Evolutionary conservation across 768 basidiomycete species (phyloP).

Genomic region (Austroboletus eburneus): DNA sequence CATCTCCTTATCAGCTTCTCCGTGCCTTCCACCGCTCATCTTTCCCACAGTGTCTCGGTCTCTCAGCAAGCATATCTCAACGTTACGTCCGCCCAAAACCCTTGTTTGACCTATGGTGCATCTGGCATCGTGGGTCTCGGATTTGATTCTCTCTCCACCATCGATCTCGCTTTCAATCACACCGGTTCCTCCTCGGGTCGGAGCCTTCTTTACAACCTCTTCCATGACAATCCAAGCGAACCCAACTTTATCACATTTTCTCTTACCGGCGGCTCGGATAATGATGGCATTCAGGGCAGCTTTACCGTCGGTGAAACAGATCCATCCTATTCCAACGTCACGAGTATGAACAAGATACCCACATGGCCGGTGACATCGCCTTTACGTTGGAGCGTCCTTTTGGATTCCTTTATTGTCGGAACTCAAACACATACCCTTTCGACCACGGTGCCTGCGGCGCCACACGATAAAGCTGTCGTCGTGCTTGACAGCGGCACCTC

Average conservation of each 20-base stretch:
- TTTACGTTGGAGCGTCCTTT: constrained; percentile 68
- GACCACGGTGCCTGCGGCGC: constrained; percentile 52
- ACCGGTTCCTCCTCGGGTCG: constrained; percentile 60
- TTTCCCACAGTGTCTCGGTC: constrained; percentile 48
- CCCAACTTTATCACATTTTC: constrained; percentile 82
- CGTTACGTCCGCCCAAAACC: constrained; percentile 60
- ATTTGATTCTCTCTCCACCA: constrained; percentile 69
- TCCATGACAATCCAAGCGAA: constrained; percentile 59
- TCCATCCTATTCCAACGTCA: constrained; percentile 55
- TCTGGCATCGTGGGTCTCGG: constrained; percentile 73
- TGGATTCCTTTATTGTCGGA: constrained; percentile 69
- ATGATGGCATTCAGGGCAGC: constrained; percentile 56
- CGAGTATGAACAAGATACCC: constrained; percentile 54
- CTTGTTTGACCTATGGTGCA: constrained; percentile 68
- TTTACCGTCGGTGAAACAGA: constrained; percentile 77
- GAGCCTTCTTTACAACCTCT: constrained; percentile 72
- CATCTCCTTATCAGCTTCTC: constrained; percentile 15
- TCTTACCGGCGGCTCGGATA: constrained; percentile 56
- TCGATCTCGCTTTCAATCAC: constrained; percentile 58
- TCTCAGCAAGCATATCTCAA: constrained; percentile 71
- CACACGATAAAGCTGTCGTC: constrained; percentile 67
- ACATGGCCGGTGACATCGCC: constrained; percentile 70
- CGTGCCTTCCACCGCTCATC: constrained; percentile 6
- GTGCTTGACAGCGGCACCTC: constrained; percentile 81
- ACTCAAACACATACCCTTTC: constrained; percentile 47